Evolutionary conservation across 2,329 filamentous ascomycete genomes (phyloP).

Genomic region (Huntiella decipiens): DNA sequence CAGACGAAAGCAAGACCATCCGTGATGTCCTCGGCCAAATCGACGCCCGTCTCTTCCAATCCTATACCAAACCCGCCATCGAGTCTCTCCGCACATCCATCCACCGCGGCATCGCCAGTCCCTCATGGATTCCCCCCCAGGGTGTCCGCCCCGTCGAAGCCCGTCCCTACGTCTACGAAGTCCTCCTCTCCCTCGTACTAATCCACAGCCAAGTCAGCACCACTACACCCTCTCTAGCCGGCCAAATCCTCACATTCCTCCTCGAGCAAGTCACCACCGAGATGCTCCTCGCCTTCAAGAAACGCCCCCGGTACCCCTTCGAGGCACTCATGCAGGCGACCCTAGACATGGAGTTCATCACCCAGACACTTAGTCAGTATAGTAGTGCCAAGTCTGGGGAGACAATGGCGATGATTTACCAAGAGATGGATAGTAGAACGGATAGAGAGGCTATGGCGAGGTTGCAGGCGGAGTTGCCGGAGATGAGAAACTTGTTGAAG

Average conservation of each 20-base stretch:
- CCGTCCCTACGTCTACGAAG: conserved; percentile 74
- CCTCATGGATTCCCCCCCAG: conserved; percentile 49
- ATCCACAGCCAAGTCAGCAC: conserved; percentile 81
- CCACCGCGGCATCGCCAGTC: conserved; percentile 47
- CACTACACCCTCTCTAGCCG: conserved; percentile 55
- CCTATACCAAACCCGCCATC: conserved; percentile 67
- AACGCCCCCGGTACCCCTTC: conserved; percentile 49
- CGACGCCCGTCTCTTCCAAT: conserved; percentile 75
- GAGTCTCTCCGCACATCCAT: conserved; percentile 51
- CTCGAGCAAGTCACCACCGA: conserved; percentile 64
- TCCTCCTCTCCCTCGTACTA: conserved; percentile 67
- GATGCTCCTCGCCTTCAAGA: conserved; percentile 64
- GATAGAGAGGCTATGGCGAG: conserved; percentile 66
- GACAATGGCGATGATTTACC: conserved; percentile 76
- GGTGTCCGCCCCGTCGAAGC: conserved; percentile 49
- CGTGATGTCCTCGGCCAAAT: conserved; percentile 81
- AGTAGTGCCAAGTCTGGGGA: conserved; percentile 66
- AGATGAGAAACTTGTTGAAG: conserved; percentile 78
- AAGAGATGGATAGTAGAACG: conserved; percentile 73
- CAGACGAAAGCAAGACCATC: conserved; percentile 83
- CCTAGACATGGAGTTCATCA: conserved; percentile 89
- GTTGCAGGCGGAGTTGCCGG: conserved; percentile 72
- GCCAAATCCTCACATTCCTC: conserved; percentile 67
- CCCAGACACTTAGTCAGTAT: conserved; percentile 80
- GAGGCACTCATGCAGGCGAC: conserved; percentile 88